Percentiles rank a stretch among this genome's conserved stretches.
Evolutionary conservation across 352 stramenopile genomes (phyloP).

Genomic region (Phytophthora agathidicida): DNA sequence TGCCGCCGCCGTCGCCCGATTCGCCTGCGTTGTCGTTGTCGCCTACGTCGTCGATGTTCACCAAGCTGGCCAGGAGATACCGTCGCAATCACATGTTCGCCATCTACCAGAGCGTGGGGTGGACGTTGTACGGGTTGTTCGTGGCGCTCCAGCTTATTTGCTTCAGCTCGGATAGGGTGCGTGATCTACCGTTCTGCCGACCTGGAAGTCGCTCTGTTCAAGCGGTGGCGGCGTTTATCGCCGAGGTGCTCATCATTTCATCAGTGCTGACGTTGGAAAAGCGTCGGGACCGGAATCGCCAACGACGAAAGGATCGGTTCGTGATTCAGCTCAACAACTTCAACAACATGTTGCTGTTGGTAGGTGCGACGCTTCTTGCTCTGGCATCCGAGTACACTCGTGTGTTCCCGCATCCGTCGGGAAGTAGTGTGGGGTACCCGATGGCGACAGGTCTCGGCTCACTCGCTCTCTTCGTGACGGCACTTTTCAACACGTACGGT

Average conservation of each 20-base stretch:
- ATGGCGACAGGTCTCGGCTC: constrained; percentile 66
- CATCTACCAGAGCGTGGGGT: constrained; percentile 71
- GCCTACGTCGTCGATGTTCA: constrained; percentile 30
- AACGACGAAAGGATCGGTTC: constrained; percentile 50
- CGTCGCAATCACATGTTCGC: constrained; percentile 63
- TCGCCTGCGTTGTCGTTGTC: constrained; percentile 23
- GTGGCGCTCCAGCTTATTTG: constrained; percentile 50
- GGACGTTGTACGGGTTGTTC: constrained; percentile 65
- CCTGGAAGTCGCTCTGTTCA: constrained; percentile 58
- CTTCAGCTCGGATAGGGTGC: constrained; percentile 14
- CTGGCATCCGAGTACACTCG: constrained; percentile 64
- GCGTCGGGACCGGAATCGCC: constrained; percentile 38
- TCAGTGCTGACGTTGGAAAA: constrained; percentile 73
- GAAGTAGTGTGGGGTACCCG: constrained; percentile 49
- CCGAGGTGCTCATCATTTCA: constrained; percentile 80
- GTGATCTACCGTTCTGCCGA: constrained; percentile 43
- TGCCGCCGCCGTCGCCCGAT: constrained; percentile 23
- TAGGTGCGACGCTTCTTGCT: constrained; percentile 69
- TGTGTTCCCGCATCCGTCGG: constrained; percentile 39
- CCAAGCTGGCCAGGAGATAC: constrained; percentile 33
- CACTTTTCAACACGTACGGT: constrained; percentile 85
- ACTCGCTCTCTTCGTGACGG: constrained; percentile 72
- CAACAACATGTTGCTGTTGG: constrained; percentile 84
- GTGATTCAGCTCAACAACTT: constrained; percentile 86
- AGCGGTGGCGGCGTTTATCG: constrained; percentile 70